phyloP scores from a whole-genome alignment of 1,284 basidiomycete species.

The Crucibulum cyathiforme region DNA sequence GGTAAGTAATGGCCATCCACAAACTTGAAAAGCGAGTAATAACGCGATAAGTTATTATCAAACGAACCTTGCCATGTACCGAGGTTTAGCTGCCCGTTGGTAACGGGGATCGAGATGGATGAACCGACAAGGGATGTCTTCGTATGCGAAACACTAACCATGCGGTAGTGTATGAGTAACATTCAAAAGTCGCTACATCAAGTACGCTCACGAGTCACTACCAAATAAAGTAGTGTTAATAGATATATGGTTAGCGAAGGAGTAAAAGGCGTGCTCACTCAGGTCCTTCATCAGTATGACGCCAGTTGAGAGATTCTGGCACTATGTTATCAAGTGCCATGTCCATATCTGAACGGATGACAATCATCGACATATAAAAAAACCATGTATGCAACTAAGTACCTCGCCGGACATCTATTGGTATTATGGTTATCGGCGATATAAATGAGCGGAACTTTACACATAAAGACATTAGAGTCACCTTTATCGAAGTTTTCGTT shows the following conservation, averaged over 20 bases:
- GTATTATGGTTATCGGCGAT: background rate
- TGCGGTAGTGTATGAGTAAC: background rate
- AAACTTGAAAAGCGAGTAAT: background rate
- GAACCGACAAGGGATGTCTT: slow-evolving; percentile 87
- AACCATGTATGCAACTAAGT: background rate
- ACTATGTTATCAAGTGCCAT: slow-evolving; percentile 89
- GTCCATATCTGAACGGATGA: slow-evolving; percentile 68
- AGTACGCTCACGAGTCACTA: slow-evolving; percentile 72
- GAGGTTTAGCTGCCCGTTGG: slow-evolving; percentile 79
- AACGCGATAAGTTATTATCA: background rate
- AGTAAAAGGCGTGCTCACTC: slow-evolving; percentile 61
- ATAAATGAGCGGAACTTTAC: background rate
- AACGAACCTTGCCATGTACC: slow-evolving; percentile 89
- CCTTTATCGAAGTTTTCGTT: slow-evolving; percentile 87
- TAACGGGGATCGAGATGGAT: slow-evolving; percentile 85
- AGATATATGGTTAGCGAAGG: background rate
- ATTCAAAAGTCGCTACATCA: slow-evolving; percentile 1
- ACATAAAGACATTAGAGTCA: slow-evolving; percentile 21
- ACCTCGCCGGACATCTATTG: slow-evolving; percentile 66
- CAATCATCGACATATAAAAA: too few species aligned
- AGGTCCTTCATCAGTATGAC: slow-evolving; percentile 89
- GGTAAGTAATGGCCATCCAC: background rate
- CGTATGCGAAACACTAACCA: slow-evolving; percentile 82
- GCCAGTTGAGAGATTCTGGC: slow-evolving; percentile 86
- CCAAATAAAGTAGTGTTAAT: slow-evolving; percentile 2